Conservation (phyloP, 371 early-diverging fungal genomes). For the Mucor ambiguus region DNA sequence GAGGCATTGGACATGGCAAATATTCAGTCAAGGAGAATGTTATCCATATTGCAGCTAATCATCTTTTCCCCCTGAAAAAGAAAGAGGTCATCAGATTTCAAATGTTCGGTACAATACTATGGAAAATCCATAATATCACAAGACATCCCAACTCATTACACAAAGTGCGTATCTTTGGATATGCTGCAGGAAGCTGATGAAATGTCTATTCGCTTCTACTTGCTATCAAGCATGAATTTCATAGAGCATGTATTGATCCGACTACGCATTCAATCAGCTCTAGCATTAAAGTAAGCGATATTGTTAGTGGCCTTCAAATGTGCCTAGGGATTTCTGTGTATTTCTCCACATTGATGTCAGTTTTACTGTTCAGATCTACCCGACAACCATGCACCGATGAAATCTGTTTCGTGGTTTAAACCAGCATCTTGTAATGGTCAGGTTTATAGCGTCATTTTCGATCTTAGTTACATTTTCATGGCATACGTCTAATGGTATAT, state of each 20-base stretch:
- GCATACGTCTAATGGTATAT: neutral
- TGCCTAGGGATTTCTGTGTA: no score
- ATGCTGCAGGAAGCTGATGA: no score
- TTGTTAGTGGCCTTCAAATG: no score
- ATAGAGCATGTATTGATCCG: no score
- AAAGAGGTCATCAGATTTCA: neutral
- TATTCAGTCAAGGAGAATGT: neutral
- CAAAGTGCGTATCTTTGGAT: no score
- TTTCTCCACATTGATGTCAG: neutral
- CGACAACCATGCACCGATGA: neutral
- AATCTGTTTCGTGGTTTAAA: neutral
- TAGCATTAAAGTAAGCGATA: no score
- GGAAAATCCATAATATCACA: no score
- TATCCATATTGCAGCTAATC: neutral
- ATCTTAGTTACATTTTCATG: neutral
- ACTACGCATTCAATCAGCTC: no score
- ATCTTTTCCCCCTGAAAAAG: neutral
- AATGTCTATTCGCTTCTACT: no score
- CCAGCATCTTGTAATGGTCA: neutral
- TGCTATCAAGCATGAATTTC: no score
- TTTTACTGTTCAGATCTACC: neutral
- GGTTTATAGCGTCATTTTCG: neutral
- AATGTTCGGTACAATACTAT: neutral
- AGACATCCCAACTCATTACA: no score
- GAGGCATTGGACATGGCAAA: neutral